A percentile compares a stretch with the other conserved stretches of the same genome.
phyloP scores from a whole-genome alignment of 1,139 yeast species.

The Kodamaea sp. region DNA sequence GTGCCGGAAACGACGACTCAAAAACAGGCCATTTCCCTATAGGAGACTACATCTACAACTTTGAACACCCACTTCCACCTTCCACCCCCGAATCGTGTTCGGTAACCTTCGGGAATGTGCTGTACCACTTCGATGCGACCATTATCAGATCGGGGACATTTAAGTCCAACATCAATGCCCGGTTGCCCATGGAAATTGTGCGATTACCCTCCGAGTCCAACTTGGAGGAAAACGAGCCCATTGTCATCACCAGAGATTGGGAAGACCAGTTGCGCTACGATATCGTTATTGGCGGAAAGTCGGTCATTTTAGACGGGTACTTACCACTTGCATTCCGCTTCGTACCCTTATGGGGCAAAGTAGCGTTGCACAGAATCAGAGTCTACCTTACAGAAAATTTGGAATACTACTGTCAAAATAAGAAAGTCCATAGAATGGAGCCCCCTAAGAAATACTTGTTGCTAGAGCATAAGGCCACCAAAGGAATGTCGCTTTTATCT shows the following conservation, averaged over 20 bases:
- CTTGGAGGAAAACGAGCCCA: constrained; percentile 89
- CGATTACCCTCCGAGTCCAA: constrained; percentile 78
- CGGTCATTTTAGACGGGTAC: constrained; percentile 78
- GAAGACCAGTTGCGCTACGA: constrained; percentile 89
- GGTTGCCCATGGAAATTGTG: constrained; percentile 63
- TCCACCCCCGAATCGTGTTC: constrained; percentile 78
- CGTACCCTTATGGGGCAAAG: constrained; percentile 80
- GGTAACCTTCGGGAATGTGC: constrained; percentile 80
- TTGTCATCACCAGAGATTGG: constrained; percentile 89
- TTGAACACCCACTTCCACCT: constrained; percentile 85
- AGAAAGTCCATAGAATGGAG: constrained; percentile 88
- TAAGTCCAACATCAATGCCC: constrained; percentile 70
- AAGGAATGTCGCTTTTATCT: constrained; percentile 44
- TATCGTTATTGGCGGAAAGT: constrained; percentile 84
- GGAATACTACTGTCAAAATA: constrained; percentile 84
- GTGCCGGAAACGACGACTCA: constrained; percentile 23
- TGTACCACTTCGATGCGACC: constrained; percentile 66
- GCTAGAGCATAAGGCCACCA: constrained; percentile 74
- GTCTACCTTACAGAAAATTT: constrained; percentile 84
- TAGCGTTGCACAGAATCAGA: constrained; percentile 81
- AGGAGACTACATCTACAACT: constrained; percentile 89
- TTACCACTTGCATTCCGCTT: constrained; percentile 83
- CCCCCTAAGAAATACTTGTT: constrained; percentile 80
- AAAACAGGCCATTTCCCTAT: constrained; percentile 49
- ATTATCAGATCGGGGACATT: constrained; percentile 83